phyloP scores from a whole-genome alignment of 345 rosid genomes.

The Fremontodendron californicum region DNA sequence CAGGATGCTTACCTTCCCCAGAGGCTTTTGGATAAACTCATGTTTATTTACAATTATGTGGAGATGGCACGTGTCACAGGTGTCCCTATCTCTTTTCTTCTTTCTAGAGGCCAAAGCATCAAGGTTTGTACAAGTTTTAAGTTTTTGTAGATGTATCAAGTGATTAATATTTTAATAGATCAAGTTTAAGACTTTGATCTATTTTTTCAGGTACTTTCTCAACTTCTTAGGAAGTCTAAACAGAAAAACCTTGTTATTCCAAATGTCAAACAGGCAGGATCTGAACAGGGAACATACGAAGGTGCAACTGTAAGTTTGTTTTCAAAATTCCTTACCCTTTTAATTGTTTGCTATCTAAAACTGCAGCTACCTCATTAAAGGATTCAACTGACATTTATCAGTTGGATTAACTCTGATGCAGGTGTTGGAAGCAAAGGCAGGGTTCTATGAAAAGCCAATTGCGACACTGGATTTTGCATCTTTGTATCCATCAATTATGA shows the following conservation, averaged over 20 bases:
- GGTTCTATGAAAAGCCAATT: conserved; percentile 92
- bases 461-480: conserved; percentile 98
- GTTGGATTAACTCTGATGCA: conserved; percentile 22
- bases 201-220: conserved; percentile 78
- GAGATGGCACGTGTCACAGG: conserved; percentile 99
- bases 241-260: conserved; percentile 84
- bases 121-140: conserved; percentile 43
- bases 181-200: conserved; percentile 4
- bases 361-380: background rate
- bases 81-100: conserved; percentile 95
- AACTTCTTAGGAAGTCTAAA: conserved; percentile 93
- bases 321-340: background rate
- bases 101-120: conserved; percentile 97
- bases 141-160: background rate
- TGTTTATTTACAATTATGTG: conserved; percentile 88
- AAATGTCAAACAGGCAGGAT: conserved; percentile 79
- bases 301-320: conserved; percentile 92
- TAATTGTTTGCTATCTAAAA: background rate
- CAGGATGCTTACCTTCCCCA: conserved; percentile 99
- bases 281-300: conserved; percentile 92
- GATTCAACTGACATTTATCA: too few relatives aligned
- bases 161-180: background rate
- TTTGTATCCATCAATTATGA: conserved; percentile 96
- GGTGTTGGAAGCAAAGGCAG: conserved; percentile 93
- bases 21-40: conserved; percentile 89